These are phyloP conservation scores for Litsea cubeba DNA, from an alignment of 164 flowering plant species.

Conservation along the genomic window DNA sequence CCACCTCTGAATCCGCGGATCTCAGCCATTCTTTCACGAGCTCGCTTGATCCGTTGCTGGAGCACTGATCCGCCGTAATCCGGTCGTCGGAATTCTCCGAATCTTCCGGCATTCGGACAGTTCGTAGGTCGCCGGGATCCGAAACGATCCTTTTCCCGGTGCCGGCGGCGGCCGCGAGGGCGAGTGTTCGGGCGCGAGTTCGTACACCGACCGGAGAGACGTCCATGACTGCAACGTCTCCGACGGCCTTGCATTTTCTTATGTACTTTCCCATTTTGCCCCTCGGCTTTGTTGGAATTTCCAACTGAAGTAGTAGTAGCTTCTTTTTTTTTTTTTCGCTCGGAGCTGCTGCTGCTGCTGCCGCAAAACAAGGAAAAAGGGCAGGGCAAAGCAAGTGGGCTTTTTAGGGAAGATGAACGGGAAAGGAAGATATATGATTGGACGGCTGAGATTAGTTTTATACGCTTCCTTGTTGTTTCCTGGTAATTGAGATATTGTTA, in stretches of 20 bases:
- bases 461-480: too few relatives aligned
- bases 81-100: constrained; percentile 3
- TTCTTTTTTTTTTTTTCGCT: not conserved
- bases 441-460: constrained; percentile 23
- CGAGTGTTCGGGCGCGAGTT: constrained; percentile 28
- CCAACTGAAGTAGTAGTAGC: not conserved
- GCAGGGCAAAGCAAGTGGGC: constrained; percentile 5
- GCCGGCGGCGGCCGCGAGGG: constrained; percentile 10
- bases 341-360: not conserved
- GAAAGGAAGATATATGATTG: constrained; percentile 10
- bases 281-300: not conserved
- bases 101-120: constrained; percentile 10
- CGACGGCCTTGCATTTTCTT: constrained; percentile 28
- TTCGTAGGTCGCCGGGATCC: constrained; percentile 14
- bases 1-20: constrained; percentile 47
- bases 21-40: constrained; percentile 15
- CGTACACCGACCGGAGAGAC: constrained; percentile 23
- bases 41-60: constrained; percentile 45
- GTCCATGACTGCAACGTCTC: constrained; percentile 32
- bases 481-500: constrained; percentile 6
- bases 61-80: constrained; percentile 30
- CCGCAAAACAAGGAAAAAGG: not conserved
- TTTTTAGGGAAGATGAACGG: constrained; percentile 8
- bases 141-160: constrained; percentile 17
- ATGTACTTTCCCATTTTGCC: constrained; percentile 23